Percentiles rank a stretch among this genome's conserved stretches.
phyloP scores from a whole-genome alignment of 2,329 filamentous ascomycete genomes.

The Claviceps humidiphila region DNA sequence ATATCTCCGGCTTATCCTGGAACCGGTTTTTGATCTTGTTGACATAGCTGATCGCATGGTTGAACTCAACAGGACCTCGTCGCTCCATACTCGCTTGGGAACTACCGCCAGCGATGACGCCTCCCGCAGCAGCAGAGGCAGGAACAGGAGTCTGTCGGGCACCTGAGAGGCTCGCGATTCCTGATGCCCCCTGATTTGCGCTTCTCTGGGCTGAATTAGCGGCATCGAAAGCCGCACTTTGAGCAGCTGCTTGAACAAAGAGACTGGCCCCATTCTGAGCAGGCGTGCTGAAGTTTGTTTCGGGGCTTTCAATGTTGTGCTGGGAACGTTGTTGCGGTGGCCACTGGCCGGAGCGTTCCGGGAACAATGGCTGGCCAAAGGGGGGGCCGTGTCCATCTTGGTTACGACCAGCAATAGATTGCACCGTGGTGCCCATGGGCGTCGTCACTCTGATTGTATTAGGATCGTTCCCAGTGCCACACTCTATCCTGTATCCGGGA shows the following conservation, averaged over 20 bases:
- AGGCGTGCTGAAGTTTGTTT: slow-evolving; percentile 47
- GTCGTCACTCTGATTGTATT: slow-evolving; percentile 96
- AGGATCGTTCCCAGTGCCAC: slow-evolving; percentile 82
- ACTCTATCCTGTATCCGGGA: slow-evolving; percentile 92
- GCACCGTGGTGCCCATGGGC: slow-evolving; percentile 91
- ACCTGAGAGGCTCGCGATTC: slow-evolving; percentile 35
- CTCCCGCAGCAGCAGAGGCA: slow-evolving; percentile 39
- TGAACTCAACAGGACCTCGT: slow-evolving; percentile 92
- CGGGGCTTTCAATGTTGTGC: slow-evolving; percentile 49
- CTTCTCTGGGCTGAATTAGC: slow-evolving; percentile 18
- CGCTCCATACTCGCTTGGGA: slow-evolving; percentile 60
- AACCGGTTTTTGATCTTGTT: slow-evolving; percentile 99
- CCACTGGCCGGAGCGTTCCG: slow-evolving; percentile 39
- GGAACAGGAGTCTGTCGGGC: slow-evolving; percentile 46
- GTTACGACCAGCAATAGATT: slow-evolving; percentile 56
- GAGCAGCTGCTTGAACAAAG: slow-evolving; percentile 30
- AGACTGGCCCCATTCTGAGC: slow-evolving; percentile 35
- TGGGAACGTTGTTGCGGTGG: slow-evolving; percentile 40
- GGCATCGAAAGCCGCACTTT: slow-evolving; percentile 21
- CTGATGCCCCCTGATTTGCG: slow-evolving; percentile 19
- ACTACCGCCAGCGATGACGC: slow-evolving; percentile 46
- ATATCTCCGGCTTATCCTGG: slow-evolving; percentile 91
- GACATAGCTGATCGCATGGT: slow-evolving; percentile 97
- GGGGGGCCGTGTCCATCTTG: slow-evolving; percentile 29
- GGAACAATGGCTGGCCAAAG: slow-evolving; percentile 31